Evolutionary conservation across 176 grass and related monocot species (phyloP).

Genomic region (Carex scoparia): DNA sequence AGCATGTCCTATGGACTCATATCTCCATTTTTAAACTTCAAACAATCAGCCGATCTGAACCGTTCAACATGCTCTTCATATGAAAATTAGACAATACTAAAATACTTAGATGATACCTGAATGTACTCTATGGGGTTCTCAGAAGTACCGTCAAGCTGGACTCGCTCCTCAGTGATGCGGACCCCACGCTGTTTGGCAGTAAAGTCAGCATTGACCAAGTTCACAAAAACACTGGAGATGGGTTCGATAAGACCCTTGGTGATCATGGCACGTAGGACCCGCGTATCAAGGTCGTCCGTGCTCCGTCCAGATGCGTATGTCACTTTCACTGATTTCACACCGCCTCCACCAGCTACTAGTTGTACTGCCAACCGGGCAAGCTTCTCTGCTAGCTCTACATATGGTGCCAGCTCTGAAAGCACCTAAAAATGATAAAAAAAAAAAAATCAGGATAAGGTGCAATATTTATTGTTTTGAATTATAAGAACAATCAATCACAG

Average conservation of each 20-base stretch:
- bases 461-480: neutral
- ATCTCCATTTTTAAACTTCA: too few species aligned
- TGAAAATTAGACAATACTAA: neutral
- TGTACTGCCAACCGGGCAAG: constrained; percentile 79
- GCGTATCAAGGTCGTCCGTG: constrained; percentile 81
- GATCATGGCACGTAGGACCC: constrained; percentile 87
- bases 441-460: neutral
- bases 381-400: constrained; percentile 69
- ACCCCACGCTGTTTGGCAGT: constrained; percentile 75
- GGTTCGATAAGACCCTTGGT: constrained; percentile 87
- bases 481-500: neutral
- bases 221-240: constrained; percentile 72
- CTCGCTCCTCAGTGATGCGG: constrained; percentile 63
- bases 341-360: constrained; percentile 72
- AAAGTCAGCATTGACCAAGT: constrained; percentile 86
- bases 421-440: constrained; percentile 36
- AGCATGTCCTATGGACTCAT: too few species aligned
- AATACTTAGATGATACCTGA: constrained; percentile 20
- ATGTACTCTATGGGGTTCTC: constrained; percentile 71
- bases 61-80: too few species aligned
- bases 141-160: constrained; percentile 59
- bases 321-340: constrained; percentile 87
- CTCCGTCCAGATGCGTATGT: constrained; percentile 64
- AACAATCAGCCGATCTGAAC: too few species aligned
- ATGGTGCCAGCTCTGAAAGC: constrained; percentile 79